Evolutionary conservation across 495 filamentous ascomycete species (phyloP).

Genomic region (Elasticomyces elasticus): DNA sequence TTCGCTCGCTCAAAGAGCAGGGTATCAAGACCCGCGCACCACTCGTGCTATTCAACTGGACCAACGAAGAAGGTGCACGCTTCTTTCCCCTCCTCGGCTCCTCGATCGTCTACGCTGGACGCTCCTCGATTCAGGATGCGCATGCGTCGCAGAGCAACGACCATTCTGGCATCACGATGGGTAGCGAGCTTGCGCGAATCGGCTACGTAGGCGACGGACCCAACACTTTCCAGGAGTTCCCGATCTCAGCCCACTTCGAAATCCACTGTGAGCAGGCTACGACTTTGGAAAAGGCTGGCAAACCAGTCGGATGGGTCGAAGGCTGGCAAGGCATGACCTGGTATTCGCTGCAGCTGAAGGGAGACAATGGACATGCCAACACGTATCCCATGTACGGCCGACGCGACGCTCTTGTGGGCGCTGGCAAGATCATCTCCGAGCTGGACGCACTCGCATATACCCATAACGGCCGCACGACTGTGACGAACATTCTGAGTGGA

Average conservation of each 20-base stretch:
- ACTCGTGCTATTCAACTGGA: constrained; percentile 11
- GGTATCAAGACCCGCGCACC: constrained; percentile 15
- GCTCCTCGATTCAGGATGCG: constrained; percentile 7
- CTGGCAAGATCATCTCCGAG: constrained; percentile 6
- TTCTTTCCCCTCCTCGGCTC: constrained; percentile 14
- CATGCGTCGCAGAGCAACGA: constrained; percentile 14
- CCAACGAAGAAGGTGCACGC: constrained; percentile 17
- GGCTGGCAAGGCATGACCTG: constrained; percentile 19
- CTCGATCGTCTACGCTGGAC: constrained; percentile 15
- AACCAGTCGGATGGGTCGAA: constrained; percentile 9
- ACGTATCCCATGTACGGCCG: constrained; percentile 8
- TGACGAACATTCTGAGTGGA: constrained; percentile 15
- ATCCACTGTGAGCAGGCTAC: constrained; percentile 15
- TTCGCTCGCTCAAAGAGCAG: constrained; percentile 10
- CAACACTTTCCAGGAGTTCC: constrained; percentile 16
- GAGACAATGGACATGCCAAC: constrained; percentile 6
- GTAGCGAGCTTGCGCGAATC: constrained; percentile 11
- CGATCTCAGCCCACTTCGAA: constrained; percentile 15
- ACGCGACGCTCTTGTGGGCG: constrained; percentile 3
- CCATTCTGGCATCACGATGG: constrained; percentile 12
- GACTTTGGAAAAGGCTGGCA: constrained; percentile 13
- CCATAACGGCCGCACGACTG: constrained; percentile 6
- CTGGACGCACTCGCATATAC: neutral
- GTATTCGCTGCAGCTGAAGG: constrained; percentile 5
- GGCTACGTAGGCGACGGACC: constrained; percentile 13